Evolutionary conservation across 106 monocot genomes (phyloP), one percentile per base, ranked within the genome.

Genomic region (Narthecium ossifragum): DNA sequence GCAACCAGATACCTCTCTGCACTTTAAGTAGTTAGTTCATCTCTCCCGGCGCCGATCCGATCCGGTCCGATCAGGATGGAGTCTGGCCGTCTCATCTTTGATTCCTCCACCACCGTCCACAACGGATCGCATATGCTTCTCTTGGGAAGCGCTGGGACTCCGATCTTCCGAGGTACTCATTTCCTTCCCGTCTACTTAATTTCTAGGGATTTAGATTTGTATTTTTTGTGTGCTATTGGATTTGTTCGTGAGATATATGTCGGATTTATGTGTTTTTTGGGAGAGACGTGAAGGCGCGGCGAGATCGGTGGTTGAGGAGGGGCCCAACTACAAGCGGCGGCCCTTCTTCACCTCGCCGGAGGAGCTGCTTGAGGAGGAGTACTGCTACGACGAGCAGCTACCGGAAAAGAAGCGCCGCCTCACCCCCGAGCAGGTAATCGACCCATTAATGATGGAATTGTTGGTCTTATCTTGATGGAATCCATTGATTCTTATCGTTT

Each of bases 391-490:
- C 53, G 92, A 93, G 63, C 84, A 93, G 67, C 63, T 73, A 5
- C 78, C 84, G 26, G 92, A 93, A 66, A 93, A 88, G 70, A 93
- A 93, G 73, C 88, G 92, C 51, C 92, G 92, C 70, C 92, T 93
- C 51, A 85, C 84, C 23, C 60, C 88, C 2, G 88, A 93, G 59
- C 92, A 93, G 81, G 92, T 92, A 59, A n/a, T n/a, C n/a, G n/a
- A n/a, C n/a, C n/a, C n/a, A n/a, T n/a, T n/a, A n/a, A n/a, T n/a
- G n/a, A n/a, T n/a, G n/a, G n/a, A n/a, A n/a, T n/a, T n/a, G n/a
- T n/a, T n/a, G n/a, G n/a, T n/a, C n/a, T n/a, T n/a, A n/a, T n/a
- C n/a, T n/a, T n/a, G n/a, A n/a, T n/a, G n/a, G n/a, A n/a, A n/a
- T n/a, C n/a, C n/a, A n/a, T n/a, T n/a, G n/a, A n/a, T n/a, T n/a